These are phyloP conservation scores for Citrus sinensis DNA, from an alignment of 345 rosid species.

Conservation along the genomic window DNA sequence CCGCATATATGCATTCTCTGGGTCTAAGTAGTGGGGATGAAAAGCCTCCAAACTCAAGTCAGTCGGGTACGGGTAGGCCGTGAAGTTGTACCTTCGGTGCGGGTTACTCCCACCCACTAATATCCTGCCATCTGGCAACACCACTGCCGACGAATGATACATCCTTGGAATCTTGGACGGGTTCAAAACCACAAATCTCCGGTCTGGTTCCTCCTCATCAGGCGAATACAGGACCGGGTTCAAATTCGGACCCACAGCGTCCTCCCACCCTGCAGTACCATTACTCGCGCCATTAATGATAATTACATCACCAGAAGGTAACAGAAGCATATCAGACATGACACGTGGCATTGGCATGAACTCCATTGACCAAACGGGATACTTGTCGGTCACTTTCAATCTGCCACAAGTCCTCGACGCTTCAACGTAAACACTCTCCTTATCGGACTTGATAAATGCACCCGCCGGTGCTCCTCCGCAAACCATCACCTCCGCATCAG, in stretches of 20 bases:
- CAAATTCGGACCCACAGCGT: conserved; percentile 55
- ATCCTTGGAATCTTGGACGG: conserved; percentile 53
- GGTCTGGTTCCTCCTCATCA: conserved; percentile 33
- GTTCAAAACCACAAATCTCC: conserved; percentile 52
- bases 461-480: conserved; percentile 79
- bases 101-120: conserved; percentile 93
- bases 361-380: conserved; percentile 73
- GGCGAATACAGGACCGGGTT: conserved; percentile 69
- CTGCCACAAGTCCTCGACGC: conserved; percentile 74
- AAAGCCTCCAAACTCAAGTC: conserved; percentile 81
- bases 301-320: conserved; percentile 59
- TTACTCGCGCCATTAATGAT: conserved; percentile 69
- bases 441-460: conserved; percentile 41
- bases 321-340: conserved; percentile 65
- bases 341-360: conserved; percentile 76
- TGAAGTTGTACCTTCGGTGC: conserved; percentile 61
- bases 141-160: conserved; percentile 75
- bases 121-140: conserved; percentile 74
- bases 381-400: conserved; percentile 54
- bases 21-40: conserved; percentile 58
- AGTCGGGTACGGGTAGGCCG: conserved; percentile 58
- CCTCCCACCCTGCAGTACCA: conserved; percentile 89
- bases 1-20: conserved; percentile 30
- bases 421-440: conserved; percentile 34
- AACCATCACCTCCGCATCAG: conserved; percentile 62